phyloP scores from a whole-genome alignment of 2,329 filamentous ascomycete genomes.

The Elsinoe arachidis region DNA sequence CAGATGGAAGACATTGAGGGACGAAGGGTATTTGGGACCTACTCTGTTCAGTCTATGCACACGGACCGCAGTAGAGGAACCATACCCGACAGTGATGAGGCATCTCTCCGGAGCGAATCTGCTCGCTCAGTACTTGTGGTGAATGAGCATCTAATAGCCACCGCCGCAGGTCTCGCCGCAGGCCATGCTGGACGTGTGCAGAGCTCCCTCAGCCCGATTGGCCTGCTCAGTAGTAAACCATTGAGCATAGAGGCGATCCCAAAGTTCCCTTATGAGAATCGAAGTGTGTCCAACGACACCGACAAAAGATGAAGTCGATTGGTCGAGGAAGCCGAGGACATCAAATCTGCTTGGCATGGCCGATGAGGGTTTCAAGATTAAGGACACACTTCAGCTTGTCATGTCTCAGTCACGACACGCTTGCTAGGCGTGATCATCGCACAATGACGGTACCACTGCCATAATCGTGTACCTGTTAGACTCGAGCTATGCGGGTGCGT shows the following conservation, averaged over 20 bases:
- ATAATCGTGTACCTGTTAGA: no score
- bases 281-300: background rate
- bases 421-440: no score
- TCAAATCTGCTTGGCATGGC: background rate
- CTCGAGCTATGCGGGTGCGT: conserved; percentile 19
- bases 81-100: background rate
- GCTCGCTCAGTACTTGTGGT: conserved; percentile 1
- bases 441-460: no score
- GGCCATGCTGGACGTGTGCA: background rate
- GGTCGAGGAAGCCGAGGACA: background rate
- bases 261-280: background rate
- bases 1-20: conserved; percentile 65
- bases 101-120: background rate
- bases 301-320: background rate
- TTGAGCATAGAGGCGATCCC: background rate
- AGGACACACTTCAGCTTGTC: background rate
- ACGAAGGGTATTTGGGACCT: conserved; percentile 44
- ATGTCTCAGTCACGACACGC: background rate
- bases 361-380: background rate
- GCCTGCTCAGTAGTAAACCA: background rate
- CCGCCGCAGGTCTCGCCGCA: background rate
- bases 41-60: conserved; percentile 10
- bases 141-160: background rate
- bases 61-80: background rate
- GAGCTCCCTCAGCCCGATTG: background rate